phyloP scores from a whole-genome alignment of 2,329 filamentous ascomycete genomes.

The Fusarium fracticaudum region DNA sequence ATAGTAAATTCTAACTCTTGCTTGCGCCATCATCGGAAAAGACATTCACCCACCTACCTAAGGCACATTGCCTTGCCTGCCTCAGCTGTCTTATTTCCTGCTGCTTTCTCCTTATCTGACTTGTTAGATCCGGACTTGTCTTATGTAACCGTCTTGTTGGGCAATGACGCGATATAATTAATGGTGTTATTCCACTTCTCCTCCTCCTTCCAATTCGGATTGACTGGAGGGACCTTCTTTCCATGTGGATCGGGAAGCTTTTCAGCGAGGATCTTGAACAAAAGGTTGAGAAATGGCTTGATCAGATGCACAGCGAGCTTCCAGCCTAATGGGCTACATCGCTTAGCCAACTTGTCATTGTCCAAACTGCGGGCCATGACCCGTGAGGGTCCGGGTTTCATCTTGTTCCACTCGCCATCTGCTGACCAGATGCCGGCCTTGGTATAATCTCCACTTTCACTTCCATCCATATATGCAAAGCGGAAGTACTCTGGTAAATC shows the following conservation, averaged over 20 bases:
- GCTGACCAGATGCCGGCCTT: slow-evolving; percentile 76
- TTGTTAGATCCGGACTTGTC: not conserved
- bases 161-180: not conserved
- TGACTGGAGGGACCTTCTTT: too few species aligned
- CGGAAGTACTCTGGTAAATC: slow-evolving; percentile 76
- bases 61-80: not conserved
- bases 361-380: slow-evolving; percentile 46
- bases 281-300: too few species aligned
- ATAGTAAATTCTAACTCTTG: not conserved
- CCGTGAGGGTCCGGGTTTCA: slow-evolving; percentile 69
- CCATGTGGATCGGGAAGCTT: too few species aligned
- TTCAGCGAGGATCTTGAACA: too few species aligned
- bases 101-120: not conserved
- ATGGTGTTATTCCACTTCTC: not conserved
- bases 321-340: not conserved
- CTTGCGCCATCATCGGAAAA: not conserved
- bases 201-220: too few species aligned
- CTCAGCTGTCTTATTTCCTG: not conserved
- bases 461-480: slow-evolving; percentile 78
- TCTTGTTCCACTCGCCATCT: slow-evolving; percentile 72
- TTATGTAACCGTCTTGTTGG: not conserved
- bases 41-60: not conserved
- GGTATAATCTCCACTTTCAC: slow-evolving; percentile 74
- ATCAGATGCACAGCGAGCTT: too few species aligned
- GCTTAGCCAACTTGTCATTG: slow-evolving; percentile 33